Evolutionary conservation across 2,329 filamentous ascomycete genomes (phyloP).

Genomic region (Rhinocladiella similis): DNA sequence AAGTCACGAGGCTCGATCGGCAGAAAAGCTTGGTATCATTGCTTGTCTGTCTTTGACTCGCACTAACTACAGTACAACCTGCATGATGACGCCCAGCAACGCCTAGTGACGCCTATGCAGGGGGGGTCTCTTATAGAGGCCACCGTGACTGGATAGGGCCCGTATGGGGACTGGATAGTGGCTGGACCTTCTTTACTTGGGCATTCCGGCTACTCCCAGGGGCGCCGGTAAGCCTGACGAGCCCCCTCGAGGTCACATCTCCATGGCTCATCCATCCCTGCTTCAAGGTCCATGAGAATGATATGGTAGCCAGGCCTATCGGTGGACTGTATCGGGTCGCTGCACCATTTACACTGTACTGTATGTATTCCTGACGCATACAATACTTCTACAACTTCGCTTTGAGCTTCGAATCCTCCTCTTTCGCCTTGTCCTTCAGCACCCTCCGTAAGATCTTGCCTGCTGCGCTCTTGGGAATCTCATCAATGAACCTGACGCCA

Average conservation of each 20-base stretch:
- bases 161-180: too few relatives aligned
- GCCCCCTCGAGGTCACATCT: too few relatives aligned
- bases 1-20: neutral
- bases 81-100: too few relatives aligned
- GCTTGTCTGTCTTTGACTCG: neutral
- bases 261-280: too few relatives aligned
- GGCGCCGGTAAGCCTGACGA: too few relatives aligned
- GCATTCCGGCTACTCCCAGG: neutral
- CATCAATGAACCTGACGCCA: conserved; percentile 37
- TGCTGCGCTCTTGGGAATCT: conserved; percentile 36
- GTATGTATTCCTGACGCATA: neutral
- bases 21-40: neutral
- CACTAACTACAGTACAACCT: too few relatives aligned
- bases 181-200: neutral
- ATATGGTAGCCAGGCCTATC: too few relatives aligned
- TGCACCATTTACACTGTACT: too few relatives aligned
- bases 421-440: conserved; percentile 46
- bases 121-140: neutral
- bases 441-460: conserved; percentile 51
- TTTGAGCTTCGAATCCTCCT: conserved; percentile 35
- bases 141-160: too few relatives aligned
- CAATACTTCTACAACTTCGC: conserved; percentile 41
- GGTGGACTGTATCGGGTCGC: too few relatives aligned
- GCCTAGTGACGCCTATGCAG: neutral
- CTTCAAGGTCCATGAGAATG: too few relatives aligned